These are phyloP conservation scores for Fusarium sp. DNA, from an alignment of 2,329 filamentous ascomycete species.

Conservation along the genomic window DNA sequence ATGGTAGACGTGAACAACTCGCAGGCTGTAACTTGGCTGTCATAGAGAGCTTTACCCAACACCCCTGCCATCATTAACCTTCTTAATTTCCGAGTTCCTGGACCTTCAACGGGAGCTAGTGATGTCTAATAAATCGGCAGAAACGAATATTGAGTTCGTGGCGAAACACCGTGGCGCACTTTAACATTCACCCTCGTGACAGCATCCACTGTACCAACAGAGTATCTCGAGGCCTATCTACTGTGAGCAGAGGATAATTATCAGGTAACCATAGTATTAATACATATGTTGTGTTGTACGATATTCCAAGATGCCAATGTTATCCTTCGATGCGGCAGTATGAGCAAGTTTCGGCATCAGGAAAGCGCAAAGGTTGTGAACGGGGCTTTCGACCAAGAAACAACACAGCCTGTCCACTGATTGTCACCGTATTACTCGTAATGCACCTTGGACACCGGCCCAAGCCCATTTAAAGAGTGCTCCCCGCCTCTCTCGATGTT, in stretches of 20 bases:
- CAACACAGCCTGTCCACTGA: background rate
- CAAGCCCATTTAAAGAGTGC: constrained; percentile 7
- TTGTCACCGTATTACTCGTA: background rate
- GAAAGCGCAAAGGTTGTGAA: background rate
- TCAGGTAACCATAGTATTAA: accelerated
- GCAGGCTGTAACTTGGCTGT: background rate
- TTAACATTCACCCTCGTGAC: background rate
- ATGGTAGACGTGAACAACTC: background rate
- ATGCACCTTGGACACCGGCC: background rate
- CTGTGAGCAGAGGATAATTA: accelerated
- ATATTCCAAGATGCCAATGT: background rate
- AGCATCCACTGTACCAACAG: background rate
- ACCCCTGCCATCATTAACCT: background rate
- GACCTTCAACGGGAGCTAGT: background rate
- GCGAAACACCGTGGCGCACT: constrained; percentile 8
- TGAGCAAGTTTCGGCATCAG: constrained; percentile 47
- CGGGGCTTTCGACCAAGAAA: background rate
- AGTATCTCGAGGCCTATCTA: background rate
- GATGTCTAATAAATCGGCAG: background rate
- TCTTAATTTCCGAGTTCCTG: background rate
- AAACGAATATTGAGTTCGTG: background rate
- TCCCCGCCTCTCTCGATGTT: background rate
- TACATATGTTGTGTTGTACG: background rate
- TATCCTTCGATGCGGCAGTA: constrained; percentile 41
- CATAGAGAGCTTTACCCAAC: background rate